Percentiles rank a stretch among this genome's conserved stretches.
Evolutionary conservation across 129 eudicot genomes (phyloP).

Genomic region (Sambucus nigra): DNA sequence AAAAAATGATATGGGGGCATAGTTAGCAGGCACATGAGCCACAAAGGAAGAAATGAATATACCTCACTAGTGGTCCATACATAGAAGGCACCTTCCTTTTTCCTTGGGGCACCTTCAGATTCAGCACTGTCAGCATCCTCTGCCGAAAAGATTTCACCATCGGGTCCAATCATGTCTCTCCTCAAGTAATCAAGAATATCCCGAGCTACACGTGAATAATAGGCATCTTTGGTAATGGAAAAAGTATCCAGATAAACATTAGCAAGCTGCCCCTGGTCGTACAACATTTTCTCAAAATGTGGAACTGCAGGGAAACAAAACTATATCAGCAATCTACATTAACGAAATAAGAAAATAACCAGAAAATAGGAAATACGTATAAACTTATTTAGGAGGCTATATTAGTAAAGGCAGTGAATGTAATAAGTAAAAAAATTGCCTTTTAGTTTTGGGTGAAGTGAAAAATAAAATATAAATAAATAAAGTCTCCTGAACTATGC

Average conservation of each 20-base stretch:
- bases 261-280: conserved; percentile 89
- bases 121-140: conserved; percentile 98
- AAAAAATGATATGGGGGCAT: too few species aligned
- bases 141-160: conserved; percentile 85
- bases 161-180: conserved; percentile 81
- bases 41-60: conserved; percentile 5
- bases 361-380: too few species aligned
- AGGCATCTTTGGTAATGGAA: conserved; percentile 56
- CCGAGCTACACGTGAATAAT: conserved; percentile 53
- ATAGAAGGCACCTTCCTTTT: conserved; percentile 94
- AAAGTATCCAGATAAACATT: conserved; percentile 67
- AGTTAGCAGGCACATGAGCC: too few species aligned
- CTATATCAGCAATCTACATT: too few species aligned
- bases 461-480: too few species aligned
- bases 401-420: too few species aligned
- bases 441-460: too few species aligned
- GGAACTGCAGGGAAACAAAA: conserved; percentile 58
- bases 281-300: conserved; percentile 95
- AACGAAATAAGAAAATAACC: background rate
- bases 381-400: too few species aligned
- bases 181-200: conserved; percentile 85
- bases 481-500: too few species aligned
- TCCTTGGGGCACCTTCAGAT: conserved; percentile 42
- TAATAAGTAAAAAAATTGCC: too few species aligned
- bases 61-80: conserved; percentile 79